phyloP scores from a whole-genome alignment of 2,329 filamentous ascomycete genomes.

The Aspergillus pseudoviridinutans region DNA sequence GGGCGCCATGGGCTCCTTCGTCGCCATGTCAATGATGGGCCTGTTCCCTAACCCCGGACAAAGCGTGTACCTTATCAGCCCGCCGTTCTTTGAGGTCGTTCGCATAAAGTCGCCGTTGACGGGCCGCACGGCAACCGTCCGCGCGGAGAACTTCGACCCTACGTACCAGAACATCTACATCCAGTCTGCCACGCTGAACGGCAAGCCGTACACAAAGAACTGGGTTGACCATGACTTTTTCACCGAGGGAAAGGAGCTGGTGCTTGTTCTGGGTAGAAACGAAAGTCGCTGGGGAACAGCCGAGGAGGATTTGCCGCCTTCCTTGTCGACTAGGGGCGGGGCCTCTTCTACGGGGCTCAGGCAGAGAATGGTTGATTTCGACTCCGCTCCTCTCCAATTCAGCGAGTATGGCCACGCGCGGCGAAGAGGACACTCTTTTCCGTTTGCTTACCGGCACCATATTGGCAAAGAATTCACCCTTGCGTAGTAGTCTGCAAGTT shows the following conservation, averaged over 20 bases:
- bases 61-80: conserved; percentile 64
- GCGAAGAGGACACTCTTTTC: neutral
- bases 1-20: conserved; percentile 66
- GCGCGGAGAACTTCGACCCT: conserved; percentile 58
- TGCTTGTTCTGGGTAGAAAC: conserved; percentile 56
- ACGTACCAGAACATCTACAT: conserved; percentile 57
- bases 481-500: neutral
- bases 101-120: conserved; percentile 56
- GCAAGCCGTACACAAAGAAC: conserved; percentile 56
- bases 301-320: conserved; percentile 60
- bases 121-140: conserved; percentile 56
- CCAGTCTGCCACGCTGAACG: conserved; percentile 63
- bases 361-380: neutral
- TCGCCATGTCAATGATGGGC: conserved; percentile 65
- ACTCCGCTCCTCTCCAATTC: no score
- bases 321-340: conserved; percentile 24
- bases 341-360: neutral
- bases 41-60: conserved; percentile 66
- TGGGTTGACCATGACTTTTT: conserved; percentile 69
- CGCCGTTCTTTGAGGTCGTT: conserved; percentile 62
- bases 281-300: conserved; percentile 65
- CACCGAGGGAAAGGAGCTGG: conserved; percentile 59
- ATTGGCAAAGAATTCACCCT: neutral
- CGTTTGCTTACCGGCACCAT: neutral
- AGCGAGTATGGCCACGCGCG: neutral